Base-by-base conservation (phyloP, 805 yeast species). In the Tetrapisispora fleetii region DNA sequence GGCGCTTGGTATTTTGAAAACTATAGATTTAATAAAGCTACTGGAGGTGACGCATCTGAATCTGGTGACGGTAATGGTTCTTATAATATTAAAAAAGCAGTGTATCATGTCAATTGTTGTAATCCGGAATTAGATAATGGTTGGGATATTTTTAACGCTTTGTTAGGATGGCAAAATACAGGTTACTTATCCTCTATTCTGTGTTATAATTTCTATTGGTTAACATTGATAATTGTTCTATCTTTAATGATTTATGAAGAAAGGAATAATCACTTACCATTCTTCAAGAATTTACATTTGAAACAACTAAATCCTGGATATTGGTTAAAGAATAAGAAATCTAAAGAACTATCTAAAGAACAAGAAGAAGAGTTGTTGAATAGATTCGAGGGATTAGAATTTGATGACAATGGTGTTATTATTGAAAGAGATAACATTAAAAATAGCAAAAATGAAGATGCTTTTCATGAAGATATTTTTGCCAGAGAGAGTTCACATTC, bases 91-190 rank as follows among this genome's bases (percentile, higher is more conserved):
- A 60, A 73, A 45, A 77, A 76, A 60, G 70, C 85, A 14, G 96
- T 91, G 27, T 91, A 96, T 90, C 99, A 91, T 71, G 95, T 91
- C 52, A 89, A 91, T 76, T 91, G 97, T 72, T 91, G 98, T 74
- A 89, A 89, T 69, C 97, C 97, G 42, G 90, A 84, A 67, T 73
- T 76, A 50, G 91, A 84, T 69, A 81, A 83, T 58, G 98, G 97
- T 72, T 91, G 98, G 98, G 96, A 89, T 77, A 81, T 91, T 52
- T 91, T 91, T 77, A 91, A 91, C 63, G 87, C 97, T 27, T 68
- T 91, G 49, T 73, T 91, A 54, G 99, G 98, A 53, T 91, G 99
- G 99, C 96, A 89, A 72, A 91, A 91, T 70, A 79, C 95, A 47
- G 98, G 96, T 51, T 88, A 95, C 55, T 78, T 86, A 64, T 96